Evolutionary conservation across 164 flowering plant genomes (phyloP).

Genomic region (Tetrastigma voinierianum): DNA sequence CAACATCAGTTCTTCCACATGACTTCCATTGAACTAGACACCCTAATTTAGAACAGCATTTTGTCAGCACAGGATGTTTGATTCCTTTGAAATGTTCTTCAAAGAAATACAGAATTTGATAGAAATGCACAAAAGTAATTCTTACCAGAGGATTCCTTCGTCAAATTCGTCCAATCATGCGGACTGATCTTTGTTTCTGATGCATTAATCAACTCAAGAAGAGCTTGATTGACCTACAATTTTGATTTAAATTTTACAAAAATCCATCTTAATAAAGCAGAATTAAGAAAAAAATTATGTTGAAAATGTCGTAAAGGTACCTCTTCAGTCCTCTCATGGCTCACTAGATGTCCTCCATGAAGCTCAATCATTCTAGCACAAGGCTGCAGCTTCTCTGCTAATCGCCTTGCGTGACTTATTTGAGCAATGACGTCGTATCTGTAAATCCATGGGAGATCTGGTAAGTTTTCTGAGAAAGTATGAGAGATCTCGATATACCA

Average conservation of each 20-base stretch:
- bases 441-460: slow-evolving; percentile 5
- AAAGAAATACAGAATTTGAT: no score
- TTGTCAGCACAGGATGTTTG: background rate
- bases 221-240: slow-evolving; percentile 87
- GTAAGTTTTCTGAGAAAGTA: slow-evolving; percentile 2
- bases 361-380: slow-evolving; percentile 85
- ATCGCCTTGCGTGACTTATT: slow-evolving; percentile 66
- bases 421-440: slow-evolving; percentile 91
- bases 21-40: slow-evolving; percentile 16
- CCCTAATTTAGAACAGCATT: slow-evolving; percentile 15
- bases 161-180: slow-evolving; percentile 76
- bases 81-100: no score
- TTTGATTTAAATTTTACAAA: background rate
- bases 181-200: slow-evolving; percentile 51
- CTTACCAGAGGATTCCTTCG: slow-evolving; percentile 45
- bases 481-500: background rate
- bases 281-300: background rate
- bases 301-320: slow-evolving; percentile 27
- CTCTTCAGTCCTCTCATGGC: slow-evolving; percentile 91
- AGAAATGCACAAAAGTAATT: background rate
- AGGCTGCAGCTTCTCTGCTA: slow-evolving; percentile 78
- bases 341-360: slow-evolving; percentile 92
- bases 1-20: slow-evolving; percentile 16
- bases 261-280: background rate
- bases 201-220: slow-evolving; percentile 71